Evolutionary conservation across 2,329 filamentous ascomycete species (phyloP).

Genomic region (Cucurbitaria berberidis): DNA sequence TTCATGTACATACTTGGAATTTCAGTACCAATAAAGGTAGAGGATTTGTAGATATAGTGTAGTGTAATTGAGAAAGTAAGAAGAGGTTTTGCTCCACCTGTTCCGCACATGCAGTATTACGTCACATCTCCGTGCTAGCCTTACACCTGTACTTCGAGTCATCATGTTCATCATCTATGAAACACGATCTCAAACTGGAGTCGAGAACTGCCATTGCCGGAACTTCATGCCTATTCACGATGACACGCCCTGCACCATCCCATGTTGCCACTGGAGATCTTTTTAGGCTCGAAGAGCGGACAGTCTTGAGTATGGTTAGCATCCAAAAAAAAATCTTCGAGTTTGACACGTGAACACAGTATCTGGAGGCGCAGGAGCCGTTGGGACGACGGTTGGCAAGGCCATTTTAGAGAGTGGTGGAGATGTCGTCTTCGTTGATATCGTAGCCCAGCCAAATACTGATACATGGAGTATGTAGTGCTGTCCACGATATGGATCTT

Average conservation of each 20-base stretch:
- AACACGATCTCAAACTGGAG: too few species aligned
- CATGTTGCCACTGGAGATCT: conserved; percentile 26
- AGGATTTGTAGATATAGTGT: neutral
- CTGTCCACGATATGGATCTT: neutral
- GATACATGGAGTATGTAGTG: conserved; percentile 15
- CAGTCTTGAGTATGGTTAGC: conserved; percentile 24
- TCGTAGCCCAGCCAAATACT: conserved; percentile 1
- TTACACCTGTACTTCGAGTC: neutral
- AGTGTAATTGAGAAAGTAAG: too few species aligned
- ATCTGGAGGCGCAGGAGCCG: conserved; percentile 36
- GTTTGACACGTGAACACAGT: conserved; percentile 17
- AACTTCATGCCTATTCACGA: too few species aligned
- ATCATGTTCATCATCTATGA: neutral
- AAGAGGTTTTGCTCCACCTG: too few species aligned
- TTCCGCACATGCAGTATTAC: neutral
- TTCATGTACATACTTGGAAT: neutral
- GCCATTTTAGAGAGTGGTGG: conserved; percentile 36
- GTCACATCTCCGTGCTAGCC: too few species aligned
- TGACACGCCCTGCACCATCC: conserved; percentile 23
- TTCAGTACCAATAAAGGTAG: too few species aligned
- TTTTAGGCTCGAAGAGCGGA: conserved; percentile 30
- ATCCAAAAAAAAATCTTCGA: neutral
- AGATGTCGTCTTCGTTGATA: conserved; percentile 32
- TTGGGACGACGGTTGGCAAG: conserved; percentile 29
- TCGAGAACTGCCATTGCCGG: too few species aligned